Base-by-base conservation (phyloP, 1,284 basidiomycete species). In the Moesziomyces parantarcticus region DNA sequence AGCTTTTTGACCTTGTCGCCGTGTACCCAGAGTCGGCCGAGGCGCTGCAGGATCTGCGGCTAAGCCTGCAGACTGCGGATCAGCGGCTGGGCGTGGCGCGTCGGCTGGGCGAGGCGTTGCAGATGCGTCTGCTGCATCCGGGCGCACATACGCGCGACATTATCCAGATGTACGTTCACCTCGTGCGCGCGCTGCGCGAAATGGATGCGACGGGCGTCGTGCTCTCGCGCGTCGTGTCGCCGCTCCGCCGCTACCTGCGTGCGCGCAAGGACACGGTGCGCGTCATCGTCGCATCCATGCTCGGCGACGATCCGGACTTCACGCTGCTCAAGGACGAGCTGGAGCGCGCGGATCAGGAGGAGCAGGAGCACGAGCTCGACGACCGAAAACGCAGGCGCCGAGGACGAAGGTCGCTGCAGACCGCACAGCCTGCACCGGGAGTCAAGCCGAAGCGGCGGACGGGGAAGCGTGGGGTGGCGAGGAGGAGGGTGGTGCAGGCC, bases 1-100 rank as follows among this genome's bases (percentile, higher is more conserved):
- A 98, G 84, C 90, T 99, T 20, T 98, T 97, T 79, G 93, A 97
- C 73, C 96, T 99, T 59, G 95, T 99, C 60, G 90, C 96, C 48
- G 92, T 94, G 77, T 97, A 90, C 76, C 95, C 97, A 0, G 92
- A 94, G 59, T 97, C 95, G 0, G 87, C 87, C 65, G 89, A 90
- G 1, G 94, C 94, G 0, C 85, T 99, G n/a, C 87, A 92, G 59
- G 97, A 99, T 83, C 87, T 99, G 29, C 91, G 89, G 84, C 91
- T 92, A 69, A 32, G 86, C 54, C 60, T 69, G 5, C 55, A 67
- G 9, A 67, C 57, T 32, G 73, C 75, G 5, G 68, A 66, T 40
- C 59, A 78, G 41, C 60, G 69, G 25, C 85, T 88, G 3, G 87
- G 88, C 43, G 86, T 95, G 5, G 90, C 93, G 1, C 87, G 87